Evolutionary conservation across 1,139 yeast species (phyloP).

Genomic region (Arxiozyma slooffiae): DNA sequence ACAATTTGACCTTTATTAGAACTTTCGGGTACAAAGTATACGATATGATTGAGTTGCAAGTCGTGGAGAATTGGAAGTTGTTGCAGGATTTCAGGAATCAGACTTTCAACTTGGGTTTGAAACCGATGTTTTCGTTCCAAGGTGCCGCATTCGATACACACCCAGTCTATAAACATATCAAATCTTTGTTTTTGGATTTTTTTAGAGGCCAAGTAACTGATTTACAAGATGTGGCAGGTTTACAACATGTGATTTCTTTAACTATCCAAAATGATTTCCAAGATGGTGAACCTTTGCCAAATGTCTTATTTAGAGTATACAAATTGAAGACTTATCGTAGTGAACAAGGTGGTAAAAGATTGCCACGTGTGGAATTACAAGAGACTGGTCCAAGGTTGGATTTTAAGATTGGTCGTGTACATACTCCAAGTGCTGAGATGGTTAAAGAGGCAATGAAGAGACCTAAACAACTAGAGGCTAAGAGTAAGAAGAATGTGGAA

Average conservation of each 20-base stretch:
- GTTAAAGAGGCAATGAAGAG: conserved; percentile 80
- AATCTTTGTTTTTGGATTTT: conserved; percentile 83
- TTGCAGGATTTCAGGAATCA: conserved; percentile 69
- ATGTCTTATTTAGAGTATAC: conserved; percentile 83
- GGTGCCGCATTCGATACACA: conserved; percentile 87
- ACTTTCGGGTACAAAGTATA: conserved; percentile 83
- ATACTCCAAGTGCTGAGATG: conserved; percentile 76
- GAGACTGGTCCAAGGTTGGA: conserved; percentile 96
- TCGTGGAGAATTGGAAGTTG: conserved; percentile 59
- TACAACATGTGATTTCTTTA: conserved; percentile 80
- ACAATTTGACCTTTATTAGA: conserved; percentile 77
- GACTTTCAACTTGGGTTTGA: conserved; percentile 80
- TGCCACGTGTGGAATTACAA: conserved; percentile 88
- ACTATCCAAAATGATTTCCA: conserved; percentile 66
- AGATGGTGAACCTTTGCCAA: conserved; percentile 69
- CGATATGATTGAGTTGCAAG: conserved; percentile 87
- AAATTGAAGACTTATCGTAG: conserved; percentile 70
- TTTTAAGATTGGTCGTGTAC: conserved; percentile 81
- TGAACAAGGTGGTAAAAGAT: conserved; percentile 54
- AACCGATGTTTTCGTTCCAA: conserved; percentile 89
- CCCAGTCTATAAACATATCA: conserved; percentile 76
- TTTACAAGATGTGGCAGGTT: conserved; percentile 86
- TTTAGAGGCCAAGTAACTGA: conserved; percentile 80
- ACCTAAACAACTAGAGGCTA: conserved; percentile 75
- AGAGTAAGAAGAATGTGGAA: conserved; percentile 79